A percentile compares a stretch with the other conserved stretches of the same genome.
phyloP scores from a whole-genome alignment of 2,329 filamentous ascomycete genomes.

The Colletotrichum lindemuthianum region DNA sequence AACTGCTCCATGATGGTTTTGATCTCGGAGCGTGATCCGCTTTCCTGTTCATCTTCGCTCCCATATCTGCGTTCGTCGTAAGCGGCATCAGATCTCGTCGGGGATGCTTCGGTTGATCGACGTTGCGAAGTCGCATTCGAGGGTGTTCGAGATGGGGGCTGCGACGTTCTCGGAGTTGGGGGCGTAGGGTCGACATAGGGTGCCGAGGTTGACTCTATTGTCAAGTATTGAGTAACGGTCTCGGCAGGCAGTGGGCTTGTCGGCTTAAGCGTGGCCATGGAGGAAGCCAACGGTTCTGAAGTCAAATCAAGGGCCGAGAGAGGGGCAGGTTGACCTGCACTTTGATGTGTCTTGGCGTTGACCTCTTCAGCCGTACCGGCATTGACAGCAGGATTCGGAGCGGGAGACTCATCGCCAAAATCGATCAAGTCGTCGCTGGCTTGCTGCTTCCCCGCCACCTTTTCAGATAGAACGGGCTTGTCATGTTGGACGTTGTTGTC shows the following conservation, averaged over 20 bases:
- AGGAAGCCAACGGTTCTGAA: constrained; percentile 54
- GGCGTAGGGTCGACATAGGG: constrained; percentile 68
- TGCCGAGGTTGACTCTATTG: constrained; percentile 54
- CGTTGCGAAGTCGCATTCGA: constrained; percentile 63
- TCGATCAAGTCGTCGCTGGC: constrained; percentile 35
- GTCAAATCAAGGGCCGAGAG: not conserved
- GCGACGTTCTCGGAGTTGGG: constrained; percentile 64
- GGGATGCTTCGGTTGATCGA: constrained; percentile 57
- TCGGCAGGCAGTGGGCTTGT: constrained; percentile 50
- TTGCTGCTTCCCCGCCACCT: constrained; percentile 27
- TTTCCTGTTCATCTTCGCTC: constrained; percentile 73
- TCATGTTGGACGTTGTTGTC: not conserved
- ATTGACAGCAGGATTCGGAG: not conserved
- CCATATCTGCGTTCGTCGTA: constrained; percentile 67
- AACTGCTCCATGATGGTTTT: constrained; percentile 99
- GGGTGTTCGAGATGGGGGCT: constrained; percentile 68
- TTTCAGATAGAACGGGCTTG: constrained; percentile 23
- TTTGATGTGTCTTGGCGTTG: not conserved
- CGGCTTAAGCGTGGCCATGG: constrained; percentile 61
- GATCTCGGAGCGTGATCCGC: constrained; percentile 83
- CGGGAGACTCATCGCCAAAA: constrained; percentile 26
- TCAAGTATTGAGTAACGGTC: constrained; percentile 54
- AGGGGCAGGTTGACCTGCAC: constrained; percentile 11
- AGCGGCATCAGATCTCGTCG: constrained; percentile 63
- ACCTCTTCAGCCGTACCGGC: not conserved